A percentile compares a stretch with the other conserved stretches of the same genome.
Evolutionary conservation across 306 rosid genomes (phyloP).

Genomic region (Trifolium subterraneum): DNA sequence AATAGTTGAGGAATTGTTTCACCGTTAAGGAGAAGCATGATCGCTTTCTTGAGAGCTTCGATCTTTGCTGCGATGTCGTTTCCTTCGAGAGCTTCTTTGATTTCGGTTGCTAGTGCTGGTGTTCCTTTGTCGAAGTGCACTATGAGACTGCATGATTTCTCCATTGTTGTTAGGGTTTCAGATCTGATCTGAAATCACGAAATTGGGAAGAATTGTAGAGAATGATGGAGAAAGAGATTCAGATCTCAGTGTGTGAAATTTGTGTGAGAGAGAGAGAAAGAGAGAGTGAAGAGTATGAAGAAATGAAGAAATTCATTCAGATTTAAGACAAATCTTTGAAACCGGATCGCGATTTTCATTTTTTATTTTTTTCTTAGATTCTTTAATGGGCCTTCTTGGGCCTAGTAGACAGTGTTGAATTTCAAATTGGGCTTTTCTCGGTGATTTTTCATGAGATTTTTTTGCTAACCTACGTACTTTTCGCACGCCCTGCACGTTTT

Average conservation of each 20-base stretch:
- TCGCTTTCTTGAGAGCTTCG: slow-evolving; percentile 86
- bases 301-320: neutral
- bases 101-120: slow-evolving; percentile 86
- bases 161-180: slow-evolving; percentile 52
- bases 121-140: slow-evolving; percentile 95
- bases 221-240: neutral
- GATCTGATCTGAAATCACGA: neutral
- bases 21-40: slow-evolving; percentile 91
- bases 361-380: neutral
- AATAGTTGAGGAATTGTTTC: slow-evolving; percentile 91
- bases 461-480: no score
- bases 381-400: no score
- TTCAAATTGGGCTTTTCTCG: no score
- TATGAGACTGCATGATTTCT: slow-evolving; percentile 86
- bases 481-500: no score
- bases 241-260: slow-evolving; percentile 3
- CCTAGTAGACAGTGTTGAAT: no score
- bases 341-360: neutral
- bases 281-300: neutral
- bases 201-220: neutral
- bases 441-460: no score
- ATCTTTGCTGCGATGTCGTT: slow-evolving; percentile 68
- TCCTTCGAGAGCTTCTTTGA: slow-evolving; percentile 89
- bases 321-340: neutral
- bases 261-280: neutral